Evolutionary conservation across 495 filamentous ascomycete genomes (phyloP).

Genomic region (Wilcoxina mikolae): DNA sequence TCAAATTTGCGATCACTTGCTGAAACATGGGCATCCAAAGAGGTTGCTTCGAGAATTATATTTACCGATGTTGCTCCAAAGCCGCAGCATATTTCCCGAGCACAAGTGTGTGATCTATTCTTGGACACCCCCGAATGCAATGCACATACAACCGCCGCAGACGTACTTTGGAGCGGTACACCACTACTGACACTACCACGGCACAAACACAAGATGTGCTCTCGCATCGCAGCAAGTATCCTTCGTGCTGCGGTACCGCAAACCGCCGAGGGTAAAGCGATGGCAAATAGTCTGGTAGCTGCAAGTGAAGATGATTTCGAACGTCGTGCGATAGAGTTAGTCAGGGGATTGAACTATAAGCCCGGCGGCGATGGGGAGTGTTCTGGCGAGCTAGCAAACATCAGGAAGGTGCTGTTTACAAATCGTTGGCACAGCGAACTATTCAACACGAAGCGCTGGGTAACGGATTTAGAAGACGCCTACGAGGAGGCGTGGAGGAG

Average conservation of each 20-base stretch:
- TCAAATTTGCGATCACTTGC: slow-evolving; percentile 69
- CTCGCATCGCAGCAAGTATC: slow-evolving; percentile 90
- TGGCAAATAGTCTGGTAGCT: slow-evolving; percentile 63
- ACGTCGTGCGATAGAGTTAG: slow-evolving; percentile 58
- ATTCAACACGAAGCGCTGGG: slow-evolving; percentile 89
- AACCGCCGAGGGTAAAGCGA: slow-evolving; percentile 46
- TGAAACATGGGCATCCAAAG: slow-evolving; percentile 64
- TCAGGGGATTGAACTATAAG: slow-evolving; percentile 49
- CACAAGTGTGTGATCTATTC: slow-evolving; percentile 83
- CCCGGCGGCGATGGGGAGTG: slow-evolving; percentile 21
- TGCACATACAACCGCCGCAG: slow-evolving; percentile 92
- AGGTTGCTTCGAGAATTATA: slow-evolving; percentile 78
- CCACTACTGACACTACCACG: slow-evolving; percentile 87
- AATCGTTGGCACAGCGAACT: slow-evolving; percentile 68
- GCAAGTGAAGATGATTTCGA: slow-evolving; percentile 44
- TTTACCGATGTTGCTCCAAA: slow-evolving; percentile 98
- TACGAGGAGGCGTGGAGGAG: slow-evolving; percentile 76
- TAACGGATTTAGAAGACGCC: slow-evolving; percentile 73
- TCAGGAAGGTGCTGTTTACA: slow-evolving; percentile 57
- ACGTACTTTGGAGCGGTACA: slow-evolving; percentile 90
- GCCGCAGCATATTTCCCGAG: slow-evolving; percentile 81
- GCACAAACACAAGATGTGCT: slow-evolving; percentile 97
- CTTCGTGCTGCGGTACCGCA: slow-evolving; percentile 75
- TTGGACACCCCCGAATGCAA: slow-evolving; percentile 97
- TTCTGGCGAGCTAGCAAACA: slow-evolving; percentile 17